Evolutionary conservation across 805 yeast genomes (phyloP).

Genomic region (Teunomyces pallodes): DNA sequence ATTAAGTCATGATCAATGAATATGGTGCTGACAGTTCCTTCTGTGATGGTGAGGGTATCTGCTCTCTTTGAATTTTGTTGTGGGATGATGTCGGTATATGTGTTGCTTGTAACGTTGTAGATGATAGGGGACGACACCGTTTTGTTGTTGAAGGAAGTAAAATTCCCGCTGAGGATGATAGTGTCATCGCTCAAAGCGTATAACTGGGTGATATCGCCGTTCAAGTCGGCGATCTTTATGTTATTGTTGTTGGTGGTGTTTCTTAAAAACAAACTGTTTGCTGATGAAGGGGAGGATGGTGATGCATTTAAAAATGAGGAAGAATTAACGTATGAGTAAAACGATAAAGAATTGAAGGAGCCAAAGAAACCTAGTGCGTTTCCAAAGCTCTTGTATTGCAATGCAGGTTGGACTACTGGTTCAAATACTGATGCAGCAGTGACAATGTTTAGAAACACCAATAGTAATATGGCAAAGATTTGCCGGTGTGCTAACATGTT

Average conservation of each 20-base stretch:
- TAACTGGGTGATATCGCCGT: constrained; percentile 30
- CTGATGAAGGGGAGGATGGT: not conserved
- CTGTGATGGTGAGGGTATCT: constrained; percentile 13
- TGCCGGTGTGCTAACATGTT: not conserved
- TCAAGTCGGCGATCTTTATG: constrained; percentile 24
- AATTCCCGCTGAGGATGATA: constrained; percentile 36
- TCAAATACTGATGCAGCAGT: not conserved
- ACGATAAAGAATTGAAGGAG: constrained; percentile 25
- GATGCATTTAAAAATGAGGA: constrained; percentile 18
- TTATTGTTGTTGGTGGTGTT: constrained; percentile 17
- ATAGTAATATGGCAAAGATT: not conserved
- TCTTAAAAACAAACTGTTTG: constrained; percentile 21
- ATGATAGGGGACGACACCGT: constrained; percentile 32
- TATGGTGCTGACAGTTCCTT: constrained; percentile 34
- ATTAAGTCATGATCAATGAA: constrained; percentile 45
- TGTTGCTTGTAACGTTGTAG: constrained; percentile 27
- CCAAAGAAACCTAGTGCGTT: constrained; percentile 33
- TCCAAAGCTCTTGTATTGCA: constrained; percentile 26
- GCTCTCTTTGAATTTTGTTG: constrained; percentile 12
- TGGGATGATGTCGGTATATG: constrained; percentile 21
- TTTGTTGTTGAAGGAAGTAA: constrained; percentile 29
- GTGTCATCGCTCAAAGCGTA: constrained; percentile 24
- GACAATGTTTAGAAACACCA: constrained; percentile 3
- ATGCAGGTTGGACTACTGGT: constrained; percentile 15
- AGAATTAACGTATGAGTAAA: constrained; percentile 25